Evolutionary conservation across 148 eudicot genomes (phyloP).

Genomic region (Rhododendron kiyosumense): DNA sequence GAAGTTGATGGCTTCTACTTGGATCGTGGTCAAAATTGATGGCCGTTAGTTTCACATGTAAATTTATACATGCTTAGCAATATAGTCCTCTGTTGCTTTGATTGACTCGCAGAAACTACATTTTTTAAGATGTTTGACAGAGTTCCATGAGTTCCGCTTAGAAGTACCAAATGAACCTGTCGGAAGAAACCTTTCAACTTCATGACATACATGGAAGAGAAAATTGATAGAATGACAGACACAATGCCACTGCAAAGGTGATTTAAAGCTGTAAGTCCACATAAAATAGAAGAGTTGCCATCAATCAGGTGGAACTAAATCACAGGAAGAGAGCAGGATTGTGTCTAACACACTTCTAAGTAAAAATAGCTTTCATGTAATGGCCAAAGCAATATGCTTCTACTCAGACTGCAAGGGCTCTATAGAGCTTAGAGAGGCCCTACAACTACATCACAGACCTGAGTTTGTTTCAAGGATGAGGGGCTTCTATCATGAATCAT

Average conservation of each 20-base stretch:
- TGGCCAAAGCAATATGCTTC: background rate
- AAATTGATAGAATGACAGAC: constrained; percentile 44
- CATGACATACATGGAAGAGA: constrained; percentile 59
- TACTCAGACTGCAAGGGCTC: background rate
- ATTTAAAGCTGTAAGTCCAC: background rate
- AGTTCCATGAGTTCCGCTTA: background rate
- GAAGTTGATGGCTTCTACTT: constrained; percentile 58
- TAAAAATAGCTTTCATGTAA: background rate
- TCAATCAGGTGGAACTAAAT: background rate
- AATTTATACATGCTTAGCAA: background rate
- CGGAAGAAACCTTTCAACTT: constrained; percentile 75
- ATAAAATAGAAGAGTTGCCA: background rate
- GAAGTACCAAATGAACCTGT: constrained; percentile 20
- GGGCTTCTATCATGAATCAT: background rate
- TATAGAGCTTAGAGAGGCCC: background rate
- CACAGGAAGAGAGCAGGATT: background rate
- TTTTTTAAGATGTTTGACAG: background rate
- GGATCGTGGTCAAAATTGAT: constrained; percentile 87
- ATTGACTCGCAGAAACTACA: background rate
- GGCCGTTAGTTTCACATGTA: constrained; percentile 93
- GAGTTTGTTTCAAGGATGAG: background rate
- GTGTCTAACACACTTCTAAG: background rate
- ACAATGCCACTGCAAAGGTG: constrained; percentile 31
- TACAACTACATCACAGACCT: background rate
- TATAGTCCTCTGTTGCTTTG: background rate